These are phyloP conservation scores for Arctostaphylos glauca DNA, from an alignment of 148 eudicot species.

Conservation along the genomic window DNA sequence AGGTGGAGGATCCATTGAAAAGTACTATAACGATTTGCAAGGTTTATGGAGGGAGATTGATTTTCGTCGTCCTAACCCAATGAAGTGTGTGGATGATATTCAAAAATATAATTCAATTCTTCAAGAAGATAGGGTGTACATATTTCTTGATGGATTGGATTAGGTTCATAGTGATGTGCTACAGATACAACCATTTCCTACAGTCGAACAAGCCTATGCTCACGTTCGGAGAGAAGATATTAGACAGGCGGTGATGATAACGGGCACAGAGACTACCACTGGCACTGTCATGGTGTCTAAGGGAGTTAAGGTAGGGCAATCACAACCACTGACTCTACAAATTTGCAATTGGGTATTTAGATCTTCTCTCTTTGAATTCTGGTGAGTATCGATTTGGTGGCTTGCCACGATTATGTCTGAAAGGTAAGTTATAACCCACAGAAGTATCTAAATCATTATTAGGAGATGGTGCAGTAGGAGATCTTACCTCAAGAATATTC, in stretches of 20 bases:
- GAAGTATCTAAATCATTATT: neutral
- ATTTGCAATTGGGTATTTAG: slow-evolving; percentile 1
- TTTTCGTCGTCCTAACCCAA: neutral
- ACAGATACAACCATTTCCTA: neutral
- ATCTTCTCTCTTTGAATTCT: neutral
- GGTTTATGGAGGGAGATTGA: neutral
- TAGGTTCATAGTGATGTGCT: neutral
- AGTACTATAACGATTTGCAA: neutral
- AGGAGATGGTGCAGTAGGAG: neutral
- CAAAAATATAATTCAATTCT: neutral
- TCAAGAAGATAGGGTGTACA: neutral
- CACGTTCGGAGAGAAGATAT: neutral
- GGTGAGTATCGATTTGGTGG: slow-evolving; percentile 9
- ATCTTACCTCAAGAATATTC: neutral
- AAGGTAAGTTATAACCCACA: neutral
- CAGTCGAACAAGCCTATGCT: neutral
- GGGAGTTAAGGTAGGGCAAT: neutral
- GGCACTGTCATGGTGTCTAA: neutral
- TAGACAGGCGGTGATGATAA: neutral
- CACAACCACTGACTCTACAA: neutral
- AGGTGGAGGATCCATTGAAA: neutral
- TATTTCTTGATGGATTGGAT: neutral
- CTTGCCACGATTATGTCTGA: neutral
- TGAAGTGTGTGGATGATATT: neutral
- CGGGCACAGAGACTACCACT: neutral